These are phyloP conservation scores for Passiflora organensis DNA, from an alignment of 345 rosid species.

Conservation along the genomic window DNA sequence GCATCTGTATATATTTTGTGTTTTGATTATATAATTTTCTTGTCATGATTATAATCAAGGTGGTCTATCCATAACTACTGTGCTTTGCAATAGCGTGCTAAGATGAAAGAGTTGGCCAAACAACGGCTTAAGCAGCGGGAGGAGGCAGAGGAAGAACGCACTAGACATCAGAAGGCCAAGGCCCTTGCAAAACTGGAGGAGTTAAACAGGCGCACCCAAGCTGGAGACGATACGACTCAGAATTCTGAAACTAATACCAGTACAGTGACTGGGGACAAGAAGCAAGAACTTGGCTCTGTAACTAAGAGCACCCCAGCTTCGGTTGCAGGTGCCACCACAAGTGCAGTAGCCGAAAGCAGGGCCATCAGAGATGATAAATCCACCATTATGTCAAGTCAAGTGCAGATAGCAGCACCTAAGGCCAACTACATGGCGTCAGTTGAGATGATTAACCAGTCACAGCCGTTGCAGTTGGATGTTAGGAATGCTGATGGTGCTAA, in stretches of 20 bases:
- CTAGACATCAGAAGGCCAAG: constrained; percentile 83
- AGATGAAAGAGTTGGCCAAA: constrained; percentile 66
- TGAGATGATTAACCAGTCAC: constrained; percentile 9
- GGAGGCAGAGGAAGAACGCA: constrained; percentile 87
- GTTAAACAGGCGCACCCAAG: constrained; percentile 65
- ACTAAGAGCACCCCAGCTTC: not conserved
- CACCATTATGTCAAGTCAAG: constrained; percentile 25
- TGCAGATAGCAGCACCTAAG: constrained; percentile 28
- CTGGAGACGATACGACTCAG: constrained; percentile 37
- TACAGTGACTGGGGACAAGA: constrained; percentile 30
- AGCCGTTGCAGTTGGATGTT: constrained; percentile 27
- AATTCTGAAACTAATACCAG: constrained; percentile 34
- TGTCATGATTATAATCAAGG: too few relatives aligned
- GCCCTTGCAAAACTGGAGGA: constrained; percentile 79
- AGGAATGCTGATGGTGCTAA: constrained; percentile 36
- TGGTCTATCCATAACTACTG: not conserved
- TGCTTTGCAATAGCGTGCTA: constrained; percentile 51
- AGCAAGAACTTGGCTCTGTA: constrained; percentile 27
- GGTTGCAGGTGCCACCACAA: constrained; percentile 16
- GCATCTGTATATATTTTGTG: not conserved
- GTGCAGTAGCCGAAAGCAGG: constrained; percentile 20
- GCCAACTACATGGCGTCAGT: not conserved
- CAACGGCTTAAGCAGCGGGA: constrained; percentile 64
- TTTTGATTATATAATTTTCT: not conserved
- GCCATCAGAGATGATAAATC: constrained; percentile 31